Base-by-base conservation (phyloP, 495 filamentous ascomycete species). In the Usnea hakonensis region DNA sequence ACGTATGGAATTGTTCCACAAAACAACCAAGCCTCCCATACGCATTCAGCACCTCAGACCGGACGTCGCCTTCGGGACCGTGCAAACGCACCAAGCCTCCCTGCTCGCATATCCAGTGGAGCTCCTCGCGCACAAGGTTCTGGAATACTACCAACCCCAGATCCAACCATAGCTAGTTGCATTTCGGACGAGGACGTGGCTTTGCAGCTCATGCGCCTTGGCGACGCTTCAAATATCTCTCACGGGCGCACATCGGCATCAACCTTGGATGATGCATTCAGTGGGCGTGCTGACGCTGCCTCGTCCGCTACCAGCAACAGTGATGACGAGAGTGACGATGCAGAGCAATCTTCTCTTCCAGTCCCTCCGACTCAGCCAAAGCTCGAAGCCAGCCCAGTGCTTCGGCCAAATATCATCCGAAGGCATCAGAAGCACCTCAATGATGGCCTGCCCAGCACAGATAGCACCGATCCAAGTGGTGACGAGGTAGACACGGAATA, bases 111-210 rank as follows among this genome's bases (percentile, higher is more conserved):
- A 8, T 77, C 74, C 50, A 70, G 67, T 65, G 74, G 75, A 57
- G 71, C 74, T 61, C 70, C 73, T 65, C 78, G 72, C 58, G 70
- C 63, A 52, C 75, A 72, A 63, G 78, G 70, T 48, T 71, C 78
- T 60, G 85, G 83, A n/a, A 81, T 90, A 65, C 77, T 96, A 61
- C 91, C 91, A 10, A 97, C 95, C 5, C 95, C 94, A 6, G 93
- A 96, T 64, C 91, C 92, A 14, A 97, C 95, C 17, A 87, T 95
- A 63, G 88, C 89, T 40, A 97, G 91, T 76, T 93, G 87, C 68
- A 91, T 97, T 70, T 97, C 93, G 5, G 94, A 98, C 71, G 94
- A 98, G 71, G 95, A 98, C 75, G 94, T 96, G 67, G 94, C 94
- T 55, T 84, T 96, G 70, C 92, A 97, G 72, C 80, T 98, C 65